Percentiles rank a stretch among this genome's conserved stretches.
These are phyloP conservation scores for Quercus rubra DNA, from an alignment of 306 rosid genomes.

Conservation along the genomic window DNA sequence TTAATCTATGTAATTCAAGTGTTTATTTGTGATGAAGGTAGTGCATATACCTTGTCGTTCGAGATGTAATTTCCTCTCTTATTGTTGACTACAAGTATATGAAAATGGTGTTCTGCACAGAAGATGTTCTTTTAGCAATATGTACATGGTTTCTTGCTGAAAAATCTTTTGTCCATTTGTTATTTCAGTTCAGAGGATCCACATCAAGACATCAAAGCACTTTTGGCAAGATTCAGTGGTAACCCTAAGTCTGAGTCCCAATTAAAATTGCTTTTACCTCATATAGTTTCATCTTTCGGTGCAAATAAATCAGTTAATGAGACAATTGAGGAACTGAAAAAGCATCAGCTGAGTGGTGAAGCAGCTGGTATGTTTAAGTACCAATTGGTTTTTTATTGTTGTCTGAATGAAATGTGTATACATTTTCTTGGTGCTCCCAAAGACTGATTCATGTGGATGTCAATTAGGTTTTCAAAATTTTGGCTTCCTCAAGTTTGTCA, in stretches of 20 bases:
- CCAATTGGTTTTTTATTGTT: constrained; percentile 3
- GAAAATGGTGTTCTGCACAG: background rate
- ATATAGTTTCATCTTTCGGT: constrained; percentile 64
- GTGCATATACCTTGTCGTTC: background rate
- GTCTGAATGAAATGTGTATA: constrained; percentile 5
- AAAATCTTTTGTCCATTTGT: constrained; percentile 20
- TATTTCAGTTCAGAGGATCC: constrained; percentile 79
- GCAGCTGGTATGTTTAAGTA: constrained; percentile 54
- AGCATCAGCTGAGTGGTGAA: constrained; percentile 57
- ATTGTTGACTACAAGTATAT: background rate
- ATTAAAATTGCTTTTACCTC: constrained; percentile 67
- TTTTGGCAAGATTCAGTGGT: constrained; percentile 61
- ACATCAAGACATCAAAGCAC: constrained; percentile 65
- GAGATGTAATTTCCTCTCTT: background rate
- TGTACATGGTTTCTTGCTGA: background rate
- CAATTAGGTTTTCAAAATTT: background rate
- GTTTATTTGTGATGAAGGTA: background rate
- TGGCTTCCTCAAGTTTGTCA: background rate
- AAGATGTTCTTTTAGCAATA: background rate
- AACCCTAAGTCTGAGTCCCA: constrained; percentile 72
- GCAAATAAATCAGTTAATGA: constrained; percentile 56
- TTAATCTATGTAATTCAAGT: background rate
- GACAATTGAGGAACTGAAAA: constrained; percentile 68
- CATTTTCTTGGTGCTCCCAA: background rate
- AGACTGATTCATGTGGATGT: background rate